These are phyloP conservation scores for Pelargonium australe DNA, from an alignment of 441 rosid genomes.

Conservation along the genomic window DNA sequence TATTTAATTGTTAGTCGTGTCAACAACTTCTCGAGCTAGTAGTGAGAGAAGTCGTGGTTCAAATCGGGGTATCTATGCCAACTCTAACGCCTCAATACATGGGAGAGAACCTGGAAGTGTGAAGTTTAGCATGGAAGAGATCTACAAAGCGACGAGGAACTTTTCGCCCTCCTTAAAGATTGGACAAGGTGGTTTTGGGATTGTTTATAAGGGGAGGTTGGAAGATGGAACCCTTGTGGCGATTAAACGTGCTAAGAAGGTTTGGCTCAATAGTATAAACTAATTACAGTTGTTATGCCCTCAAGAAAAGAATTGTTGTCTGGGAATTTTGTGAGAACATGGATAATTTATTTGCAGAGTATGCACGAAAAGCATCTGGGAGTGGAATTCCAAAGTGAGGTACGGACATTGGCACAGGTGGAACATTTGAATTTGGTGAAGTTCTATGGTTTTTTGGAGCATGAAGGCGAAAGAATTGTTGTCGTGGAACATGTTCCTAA, in stretches of 20 bases:
- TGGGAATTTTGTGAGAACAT: neutral
- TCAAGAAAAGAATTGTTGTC: neutral
- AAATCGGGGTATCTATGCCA: conserved; percentile 27
- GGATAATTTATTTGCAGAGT: conserved; percentile 41
- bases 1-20: conserved; percentile 19
- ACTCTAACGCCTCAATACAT: conserved; percentile 25
- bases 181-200: conserved; percentile 93
- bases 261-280: neutral
- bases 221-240: conserved; percentile 71
- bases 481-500: conserved; percentile 74
- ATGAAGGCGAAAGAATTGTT: conserved; percentile 62
- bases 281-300: neutral
- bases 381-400: conserved; percentile 71
- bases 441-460: conserved; percentile 62
- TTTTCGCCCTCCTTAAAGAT: conserved; percentile 74
- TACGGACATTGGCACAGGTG: conserved; percentile 61
- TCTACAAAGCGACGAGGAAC: conserved; percentile 58
- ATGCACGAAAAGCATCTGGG: conserved; percentile 67
- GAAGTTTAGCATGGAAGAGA: conserved; percentile 56
- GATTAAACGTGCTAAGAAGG: conserved; percentile 81
- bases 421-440: conserved; percentile 79
- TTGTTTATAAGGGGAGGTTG: conserved; percentile 78
- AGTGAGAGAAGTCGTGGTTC: conserved; percentile 44
- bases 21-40: conserved; percentile 28
- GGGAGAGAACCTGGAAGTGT: conserved; percentile 38